These are phyloP conservation scores for Fereydounia khargensis DNA, from an alignment of 1,284 basidiomycete species.

Conservation along the genomic window DNA sequence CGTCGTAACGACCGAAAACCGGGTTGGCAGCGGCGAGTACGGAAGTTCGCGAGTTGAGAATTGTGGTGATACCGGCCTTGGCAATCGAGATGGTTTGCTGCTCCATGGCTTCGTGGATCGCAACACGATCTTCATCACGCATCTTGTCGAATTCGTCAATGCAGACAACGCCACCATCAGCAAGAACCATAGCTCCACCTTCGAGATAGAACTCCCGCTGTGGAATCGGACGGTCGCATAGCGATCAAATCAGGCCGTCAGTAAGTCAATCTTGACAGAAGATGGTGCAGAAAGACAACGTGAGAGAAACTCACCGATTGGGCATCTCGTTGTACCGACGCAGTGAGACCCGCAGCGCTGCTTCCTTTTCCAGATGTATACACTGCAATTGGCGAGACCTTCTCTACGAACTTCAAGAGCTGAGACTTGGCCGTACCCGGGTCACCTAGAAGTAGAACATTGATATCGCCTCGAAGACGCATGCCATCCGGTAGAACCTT, in stretches of 20 bases:
- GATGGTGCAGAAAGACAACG: too few relatives aligned
- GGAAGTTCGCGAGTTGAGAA: slow-evolving; percentile 91
- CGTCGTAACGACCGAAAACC: slow-evolving; percentile 96
- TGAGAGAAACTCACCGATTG: slow-evolving; percentile 68
- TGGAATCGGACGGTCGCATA: too few relatives aligned
- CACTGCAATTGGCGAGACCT: slow-evolving; percentile 93
- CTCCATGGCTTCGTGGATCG: slow-evolving; percentile 99
- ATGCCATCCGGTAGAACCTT: slow-evolving; percentile 97
- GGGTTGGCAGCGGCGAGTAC: slow-evolving; percentile 98
- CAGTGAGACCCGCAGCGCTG: slow-evolving; percentile 95
- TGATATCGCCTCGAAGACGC: slow-evolving; percentile 95
- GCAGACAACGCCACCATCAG: slow-evolving; percentile 96
- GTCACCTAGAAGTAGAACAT: slow-evolving; percentile 91
- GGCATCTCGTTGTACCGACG: slow-evolving; percentile 91
- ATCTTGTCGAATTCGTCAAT: slow-evolving; percentile 99
- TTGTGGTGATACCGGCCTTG: slow-evolving; percentile 98
- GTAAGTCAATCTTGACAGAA: too few relatives aligned
- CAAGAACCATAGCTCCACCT: slow-evolving; percentile 98
- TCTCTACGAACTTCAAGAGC: slow-evolving; percentile 96
- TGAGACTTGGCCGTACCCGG: slow-evolving; percentile 98
- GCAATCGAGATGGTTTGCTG: slow-evolving; percentile 99
- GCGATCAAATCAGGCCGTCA: too few relatives aligned
- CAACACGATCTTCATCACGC: slow-evolving; percentile 97
- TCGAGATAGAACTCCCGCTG: slow-evolving; percentile 98
- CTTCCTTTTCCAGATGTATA: slow-evolving; percentile 98